A percentile compares a stretch with the other conserved stretches of the same genome.
These are phyloP conservation scores for Calonectria pteridis DNA, from an alignment of 2,329 filamentous ascomycete species.

Conservation along the genomic window DNA sequence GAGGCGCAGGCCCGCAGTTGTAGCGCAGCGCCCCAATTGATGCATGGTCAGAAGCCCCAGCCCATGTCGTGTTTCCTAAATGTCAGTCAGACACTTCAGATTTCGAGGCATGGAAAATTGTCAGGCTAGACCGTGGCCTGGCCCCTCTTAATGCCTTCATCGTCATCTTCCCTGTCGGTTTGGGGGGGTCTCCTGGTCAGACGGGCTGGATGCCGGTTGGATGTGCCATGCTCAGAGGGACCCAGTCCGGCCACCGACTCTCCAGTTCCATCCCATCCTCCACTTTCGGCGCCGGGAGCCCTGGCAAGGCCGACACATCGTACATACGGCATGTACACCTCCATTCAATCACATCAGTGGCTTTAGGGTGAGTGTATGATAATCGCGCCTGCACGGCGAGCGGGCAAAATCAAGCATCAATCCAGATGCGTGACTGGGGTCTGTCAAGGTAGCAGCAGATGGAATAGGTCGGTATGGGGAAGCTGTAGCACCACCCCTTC, in stretches of 20 bases:
- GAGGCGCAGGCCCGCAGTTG: slow-evolving; percentile 9
- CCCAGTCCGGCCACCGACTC: slow-evolving; percentile 18
- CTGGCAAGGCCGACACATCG: slow-evolving; percentile 21
- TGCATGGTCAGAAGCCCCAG: slow-evolving; percentile 5
- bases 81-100: slow-evolving; percentile 20
- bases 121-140: slow-evolving; percentile 8
- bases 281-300: slow-evolving; percentile 19
- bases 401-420: neutral
- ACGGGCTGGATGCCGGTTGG: slow-evolving; percentile 25
- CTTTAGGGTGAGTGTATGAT: slow-evolving; percentile 7
- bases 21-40: neutral
- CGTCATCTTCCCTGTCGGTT: slow-evolving; percentile 3
- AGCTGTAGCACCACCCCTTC: neutral
- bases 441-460: neutral
- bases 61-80: slow-evolving; percentile 25
- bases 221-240: neutral
- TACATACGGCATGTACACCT: neutral
- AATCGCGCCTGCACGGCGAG: neutral
- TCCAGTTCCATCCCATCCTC: neutral
- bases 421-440: neutral
- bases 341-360: slow-evolving; percentile 11
- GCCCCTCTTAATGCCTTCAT: slow-evolving; percentile 1
- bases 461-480: neutral
- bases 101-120: slow-evolving; percentile 16
- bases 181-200: slow-evolving; percentile 11